Conservation (phyloP, 2,329 filamentous ascomycete species). For the Coniochaeta prunicola region DNA sequence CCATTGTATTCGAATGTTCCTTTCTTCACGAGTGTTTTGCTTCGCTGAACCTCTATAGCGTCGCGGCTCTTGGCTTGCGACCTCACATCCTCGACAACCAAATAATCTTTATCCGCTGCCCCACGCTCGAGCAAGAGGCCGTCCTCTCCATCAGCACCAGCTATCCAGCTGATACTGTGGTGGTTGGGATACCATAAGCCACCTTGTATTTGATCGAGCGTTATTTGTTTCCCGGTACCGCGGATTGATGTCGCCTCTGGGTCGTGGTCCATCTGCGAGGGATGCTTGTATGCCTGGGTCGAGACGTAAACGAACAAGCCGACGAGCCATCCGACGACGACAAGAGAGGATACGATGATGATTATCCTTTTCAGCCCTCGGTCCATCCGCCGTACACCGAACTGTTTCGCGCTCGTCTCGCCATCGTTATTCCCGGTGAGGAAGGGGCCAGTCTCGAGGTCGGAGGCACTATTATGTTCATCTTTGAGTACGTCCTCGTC, state of each 20-base stretch:
- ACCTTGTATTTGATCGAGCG: constrained; percentile 60
- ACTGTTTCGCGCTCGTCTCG: constrained; percentile 34
- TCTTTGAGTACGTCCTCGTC: constrained; percentile 34
- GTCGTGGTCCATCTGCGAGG: constrained; percentile 57
- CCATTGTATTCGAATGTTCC: constrained; percentile 53
- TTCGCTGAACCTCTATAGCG: constrained; percentile 31
- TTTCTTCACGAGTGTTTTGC: constrained; percentile 69
- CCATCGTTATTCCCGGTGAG: constrained; percentile 27
- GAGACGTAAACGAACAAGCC: constrained; percentile 62
- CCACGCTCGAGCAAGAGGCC: constrained; percentile 74
- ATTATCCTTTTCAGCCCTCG: constrained; percentile 55
- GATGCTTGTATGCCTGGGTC: constrained; percentile 57
- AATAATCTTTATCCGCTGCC: constrained; percentile 58
- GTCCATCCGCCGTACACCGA: constrained; percentile 39
- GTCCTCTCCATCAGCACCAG: constrained; percentile 68
- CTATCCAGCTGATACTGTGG: constrained; percentile 70
- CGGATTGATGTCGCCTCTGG: constrained; percentile 53
- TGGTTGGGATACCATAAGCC: constrained; percentile 58
- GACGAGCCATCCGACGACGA: constrained; percentile 60
- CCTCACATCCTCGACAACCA: constrained; percentile 82
- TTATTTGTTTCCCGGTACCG: constrained; percentile 65
- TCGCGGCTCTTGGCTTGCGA: constrained; percentile 32
- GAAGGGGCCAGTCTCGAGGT: constrained; percentile 48
- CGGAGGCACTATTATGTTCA: constrained; percentile 27
- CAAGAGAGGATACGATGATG: constrained; percentile 52